Conservation (phyloP, 805 yeast genomes). For the Candida michaelii region DNA sequence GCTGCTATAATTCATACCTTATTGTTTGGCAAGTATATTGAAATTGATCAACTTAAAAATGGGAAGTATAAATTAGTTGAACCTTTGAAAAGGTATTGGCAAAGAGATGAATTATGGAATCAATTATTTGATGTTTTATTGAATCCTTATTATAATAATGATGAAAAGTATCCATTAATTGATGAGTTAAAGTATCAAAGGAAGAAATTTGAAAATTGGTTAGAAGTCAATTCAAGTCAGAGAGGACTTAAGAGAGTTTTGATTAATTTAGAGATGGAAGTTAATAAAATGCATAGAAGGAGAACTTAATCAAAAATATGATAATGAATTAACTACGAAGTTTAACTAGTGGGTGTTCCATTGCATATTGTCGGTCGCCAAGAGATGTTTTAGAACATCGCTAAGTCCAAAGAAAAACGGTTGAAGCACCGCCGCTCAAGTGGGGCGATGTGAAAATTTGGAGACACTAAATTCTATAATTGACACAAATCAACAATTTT, state of each 20-base stretch:
- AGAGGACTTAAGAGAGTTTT: constrained; percentile 13
- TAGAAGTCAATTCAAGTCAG: constrained; percentile 18
- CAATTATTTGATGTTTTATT: constrained; percentile 62
- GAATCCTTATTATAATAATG: constrained; percentile 48
- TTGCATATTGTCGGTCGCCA: no score
- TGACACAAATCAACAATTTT: no score
- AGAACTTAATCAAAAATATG: background rate
- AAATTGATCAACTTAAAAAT: constrained; percentile 28
- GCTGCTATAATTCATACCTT: constrained; percentile 73
- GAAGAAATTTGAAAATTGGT: constrained; percentile 41
- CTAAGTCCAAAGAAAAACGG: no score
- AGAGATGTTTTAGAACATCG: no score
- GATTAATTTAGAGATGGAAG: constrained; percentile 10
- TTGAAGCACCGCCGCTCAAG: no score
- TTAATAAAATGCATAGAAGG: constrained; percentile 5
- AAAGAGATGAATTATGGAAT: constrained; percentile 60
- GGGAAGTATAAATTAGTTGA: constrained; percentile 38
- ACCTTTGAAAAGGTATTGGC: constrained; percentile 73
- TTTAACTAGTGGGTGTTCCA: no score
- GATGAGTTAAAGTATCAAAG: constrained; percentile 34
- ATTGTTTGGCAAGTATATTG: constrained; percentile 68
- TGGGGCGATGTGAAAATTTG: no score
- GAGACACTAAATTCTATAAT: no score
- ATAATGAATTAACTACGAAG: no score
- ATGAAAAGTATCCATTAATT: constrained; percentile 40